These are phyloP conservation scores for Cupressus sempervirens DNA, from an alignment of 75 land plant genomes.

Conservation along the genomic window DNA sequence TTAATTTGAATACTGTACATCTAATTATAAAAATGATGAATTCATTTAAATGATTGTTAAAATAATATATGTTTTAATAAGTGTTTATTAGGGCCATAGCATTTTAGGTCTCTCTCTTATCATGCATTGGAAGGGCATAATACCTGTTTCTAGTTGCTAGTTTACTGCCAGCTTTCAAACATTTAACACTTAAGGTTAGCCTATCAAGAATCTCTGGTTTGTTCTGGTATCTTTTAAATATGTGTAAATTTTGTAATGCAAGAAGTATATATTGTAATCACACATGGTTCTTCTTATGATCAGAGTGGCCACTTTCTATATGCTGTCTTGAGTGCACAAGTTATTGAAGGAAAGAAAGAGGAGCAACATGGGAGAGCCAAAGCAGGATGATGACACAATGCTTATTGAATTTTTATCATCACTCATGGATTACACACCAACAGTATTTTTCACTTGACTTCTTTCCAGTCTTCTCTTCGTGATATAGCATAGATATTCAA, in stretches of 20 bases:
- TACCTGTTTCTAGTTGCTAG: neutral
- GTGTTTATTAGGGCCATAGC: neutral
- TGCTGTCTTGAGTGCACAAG: neutral
- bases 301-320: neutral
- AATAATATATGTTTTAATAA: neutral
- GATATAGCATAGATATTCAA: neutral
- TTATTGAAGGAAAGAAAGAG: neutral
- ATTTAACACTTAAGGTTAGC: neutral
- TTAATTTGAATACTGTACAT: no score
- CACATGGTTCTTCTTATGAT: neutral
- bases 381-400: conserved; percentile 70
- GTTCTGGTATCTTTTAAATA: neutral
- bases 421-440: conserved; percentile 83
- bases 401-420: conserved; percentile 87
- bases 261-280: neutral
- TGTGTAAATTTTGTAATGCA: neutral
- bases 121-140: neutral
- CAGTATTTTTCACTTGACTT: conserved; percentile 35
- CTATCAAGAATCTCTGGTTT: neutral
- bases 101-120: neutral
- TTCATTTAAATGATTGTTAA: neutral
- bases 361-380: conserved; percentile 22
- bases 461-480: neutral
- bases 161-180: neutral
- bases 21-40: neutral